Evolutionary conservation across 1,139 yeast genomes (phyloP).

Genomic region (Nakaseomyces kungkrabaensis): DNA sequence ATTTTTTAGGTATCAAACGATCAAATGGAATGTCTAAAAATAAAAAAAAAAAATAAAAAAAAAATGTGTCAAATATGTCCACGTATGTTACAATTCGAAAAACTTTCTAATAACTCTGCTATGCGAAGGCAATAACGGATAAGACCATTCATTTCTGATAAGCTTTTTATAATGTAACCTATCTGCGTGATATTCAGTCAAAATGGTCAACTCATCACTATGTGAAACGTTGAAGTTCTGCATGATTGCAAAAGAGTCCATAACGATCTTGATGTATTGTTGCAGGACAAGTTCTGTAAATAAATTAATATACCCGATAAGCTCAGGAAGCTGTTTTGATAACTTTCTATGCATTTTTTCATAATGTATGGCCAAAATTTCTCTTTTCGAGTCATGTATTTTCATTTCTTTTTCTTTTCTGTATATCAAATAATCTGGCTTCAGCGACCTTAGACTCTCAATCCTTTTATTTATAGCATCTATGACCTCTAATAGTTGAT

Average conservation of each 20-base stretch:
- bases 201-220: neutral
- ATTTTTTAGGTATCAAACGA: no score
- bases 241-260: conserved; percentile 23
- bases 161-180: conserved; percentile 23
- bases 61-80: no score
- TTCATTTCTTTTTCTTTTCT: conserved; percentile 20
- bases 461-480: conserved; percentile 18
- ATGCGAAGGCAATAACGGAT: conserved; percentile 15
- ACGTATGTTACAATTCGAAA: conserved; percentile 12
- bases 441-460: conserved; percentile 26
- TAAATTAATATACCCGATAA: conserved; percentile 15
- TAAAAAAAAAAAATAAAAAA: no score
- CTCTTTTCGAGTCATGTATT: conserved; percentile 20
- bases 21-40: no score
- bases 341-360: conserved; percentile 25
- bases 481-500: conserved; percentile 1
- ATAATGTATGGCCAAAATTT: conserved; percentile 25
- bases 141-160: conserved; percentile 26
- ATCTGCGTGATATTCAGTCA: neutral
- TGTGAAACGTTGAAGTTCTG: neutral
- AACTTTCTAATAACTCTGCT: conserved; percentile 29
- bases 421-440: conserved; percentile 27
- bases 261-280: conserved; percentile 18
- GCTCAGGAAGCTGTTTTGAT: conserved; percentile 26
- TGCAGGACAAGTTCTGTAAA: conserved; percentile 15